These are phyloP conservation scores for Moniliophthora roreri DNA, from an alignment of 1,284 basidiomycete species.

Conservation along the genomic window DNA sequence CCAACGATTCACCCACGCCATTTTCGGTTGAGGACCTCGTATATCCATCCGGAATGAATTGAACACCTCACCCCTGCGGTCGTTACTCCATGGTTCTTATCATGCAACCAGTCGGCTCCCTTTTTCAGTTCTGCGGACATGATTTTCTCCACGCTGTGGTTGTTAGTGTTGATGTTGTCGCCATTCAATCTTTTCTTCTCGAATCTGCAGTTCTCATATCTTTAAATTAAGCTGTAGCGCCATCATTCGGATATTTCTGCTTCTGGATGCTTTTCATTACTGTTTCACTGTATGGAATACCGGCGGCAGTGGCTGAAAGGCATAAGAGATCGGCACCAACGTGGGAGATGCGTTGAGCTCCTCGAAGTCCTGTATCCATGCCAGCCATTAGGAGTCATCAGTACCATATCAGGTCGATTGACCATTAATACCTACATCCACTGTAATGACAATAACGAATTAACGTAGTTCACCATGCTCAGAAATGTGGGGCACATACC, in stretches of 20 bases:
- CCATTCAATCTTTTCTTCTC: not conserved
- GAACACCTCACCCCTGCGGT: not conserved
- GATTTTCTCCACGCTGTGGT: not conserved
- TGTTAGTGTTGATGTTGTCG: constrained; percentile 2
- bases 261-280: constrained; percentile 8
- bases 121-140: not conserved
- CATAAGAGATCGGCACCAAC: constrained; percentile 19
- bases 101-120: too few species aligned
- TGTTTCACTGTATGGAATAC: constrained; percentile 15
- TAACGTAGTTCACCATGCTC: constrained; percentile 5
- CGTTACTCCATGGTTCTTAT: not conserved
- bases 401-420: constrained; percentile 26
- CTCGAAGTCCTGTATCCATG: constrained; percentile 20
- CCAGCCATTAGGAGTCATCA: constrained; percentile 16
- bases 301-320: constrained; percentile 17
- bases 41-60: constrained; percentile 15
- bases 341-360: constrained; percentile 16
- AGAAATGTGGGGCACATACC: constrained; percentile 48
- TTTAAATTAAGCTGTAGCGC: constrained; percentile 14
- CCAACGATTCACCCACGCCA: constrained; percentile 15
- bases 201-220: constrained; percentile 11
- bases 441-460: constrained; percentile 24
- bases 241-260: constrained; percentile 12
- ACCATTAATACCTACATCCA: constrained; percentile 45
- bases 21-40: constrained; percentile 18